Evolutionary conservation across 192 early-diverging fungal genomes (phyloP), one percentile per base, ranked within the genome.

Genomic region (Umbelopsis sp.): DNA sequence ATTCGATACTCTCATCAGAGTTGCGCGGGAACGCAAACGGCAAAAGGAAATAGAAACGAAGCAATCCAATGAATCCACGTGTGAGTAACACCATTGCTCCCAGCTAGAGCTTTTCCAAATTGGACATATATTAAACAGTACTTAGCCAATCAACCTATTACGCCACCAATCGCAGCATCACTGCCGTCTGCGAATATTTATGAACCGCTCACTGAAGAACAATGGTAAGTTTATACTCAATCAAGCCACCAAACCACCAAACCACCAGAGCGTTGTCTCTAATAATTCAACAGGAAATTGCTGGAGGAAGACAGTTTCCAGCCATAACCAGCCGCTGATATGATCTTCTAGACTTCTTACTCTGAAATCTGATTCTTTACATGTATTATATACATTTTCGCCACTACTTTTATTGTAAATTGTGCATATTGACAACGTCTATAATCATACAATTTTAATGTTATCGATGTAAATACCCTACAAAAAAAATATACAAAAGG

Each of bases 391-490:
- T 35, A 61, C 55, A n/a, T 16, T 30, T 30, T 35, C 55, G 33
- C 11, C 48, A 6, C 48, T 5, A 49, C 0, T 61, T 1, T 30
- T 61, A 61, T 61, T 61, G 55, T 61, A 61, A 33, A 22, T 11
- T 61, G 25, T 15, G 27, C 30, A 61, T 61, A 35, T 15, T 18
- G 33, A 18, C 55, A 27, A 35, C 25, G 16, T 61, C 48, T 16
- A 21, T 41, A 41, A 41, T 41, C 37, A 41, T 41, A 41, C 37
- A 41, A 41, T 4, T 4, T 6, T 41, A 41, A 4, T 41, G 37
- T 61, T 61, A n/a, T 61, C 55, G 6, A 61, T 61, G 55, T 61
- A 61, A 22, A 61, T 61, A 61, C 55, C 10, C 37, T 41, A 1
- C 7, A 6, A 6, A 41, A 41, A 41, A 41, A 1, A 35, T 61